Evolutionary conservation across 2,329 filamentous ascomycete species (phyloP).

Genomic region (Neopestalotiopsis clavispora): DNA sequence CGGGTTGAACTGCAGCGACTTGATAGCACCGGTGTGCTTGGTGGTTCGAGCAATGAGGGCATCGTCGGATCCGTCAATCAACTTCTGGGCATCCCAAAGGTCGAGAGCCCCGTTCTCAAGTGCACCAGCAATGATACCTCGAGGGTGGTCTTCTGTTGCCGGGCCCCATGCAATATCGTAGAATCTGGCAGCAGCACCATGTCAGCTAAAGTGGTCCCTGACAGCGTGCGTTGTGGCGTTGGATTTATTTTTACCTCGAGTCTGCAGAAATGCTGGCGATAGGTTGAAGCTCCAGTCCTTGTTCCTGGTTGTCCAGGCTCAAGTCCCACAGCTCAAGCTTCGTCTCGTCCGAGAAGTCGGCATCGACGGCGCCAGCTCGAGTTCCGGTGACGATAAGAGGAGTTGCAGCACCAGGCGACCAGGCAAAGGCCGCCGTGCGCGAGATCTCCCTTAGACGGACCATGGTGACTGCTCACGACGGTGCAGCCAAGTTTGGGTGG

Average conservation of each 20-base stretch:
- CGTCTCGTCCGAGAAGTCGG: conserved; percentile 96
- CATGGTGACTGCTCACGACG: conserved; percentile 61
- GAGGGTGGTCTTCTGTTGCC: conserved; percentile 76
- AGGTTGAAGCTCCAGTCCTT: conserved; percentile 84
- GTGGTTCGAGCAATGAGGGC: conserved; percentile 84
- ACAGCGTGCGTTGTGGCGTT: conserved; percentile 3
- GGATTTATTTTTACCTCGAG: conserved; percentile 76
- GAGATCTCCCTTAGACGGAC: conserved; percentile 96
- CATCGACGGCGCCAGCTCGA: conserved; percentile 91
- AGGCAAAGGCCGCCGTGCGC: conserved; percentile 95
- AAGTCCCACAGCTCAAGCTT: conserved; percentile 97
- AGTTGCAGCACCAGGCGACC: conserved; percentile 81
- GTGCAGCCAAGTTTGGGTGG: conserved; percentile 25
- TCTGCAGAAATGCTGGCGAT: conserved; percentile 84
- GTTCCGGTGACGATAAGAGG: conserved; percentile 93
- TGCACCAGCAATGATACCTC: conserved; percentile 91
- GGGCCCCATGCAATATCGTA: conserved; percentile 96
- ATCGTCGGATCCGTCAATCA: conserved; percentile 64
- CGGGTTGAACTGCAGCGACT: conserved; percentile 96
- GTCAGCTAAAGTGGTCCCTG: conserved; percentile 15
- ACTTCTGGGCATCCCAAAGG: conserved; percentile 85
- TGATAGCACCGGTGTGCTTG: conserved; percentile 92
- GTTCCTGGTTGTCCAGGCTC: conserved; percentile 75
- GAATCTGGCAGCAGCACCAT: conserved; percentile 64
- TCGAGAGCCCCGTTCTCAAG: conserved; percentile 93